These are phyloP conservation scores for Phoma sp. DNA, from an alignment of 2,329 filamentous ascomycete genomes.

Conservation along the genomic window DNA sequence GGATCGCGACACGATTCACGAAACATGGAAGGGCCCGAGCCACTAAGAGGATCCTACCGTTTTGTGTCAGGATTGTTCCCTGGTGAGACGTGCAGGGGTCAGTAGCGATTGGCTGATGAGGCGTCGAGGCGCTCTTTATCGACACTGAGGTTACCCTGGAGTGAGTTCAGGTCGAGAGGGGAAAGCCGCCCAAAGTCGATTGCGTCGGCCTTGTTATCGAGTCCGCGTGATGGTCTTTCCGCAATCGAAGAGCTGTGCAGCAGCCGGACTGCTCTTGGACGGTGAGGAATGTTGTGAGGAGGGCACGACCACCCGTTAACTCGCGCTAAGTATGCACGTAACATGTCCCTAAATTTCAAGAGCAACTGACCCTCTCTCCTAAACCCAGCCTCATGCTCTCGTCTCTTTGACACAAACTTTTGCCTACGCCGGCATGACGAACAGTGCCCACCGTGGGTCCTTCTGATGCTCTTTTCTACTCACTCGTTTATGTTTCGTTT, in stretches of 20 bases:
- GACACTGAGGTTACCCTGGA: slow-evolving; percentile 8
- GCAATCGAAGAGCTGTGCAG: slow-evolving; percentile 12
- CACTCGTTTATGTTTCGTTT: slow-evolving; percentile 39
- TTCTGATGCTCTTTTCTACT: slow-evolving; percentile 35
- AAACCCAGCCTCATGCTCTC: slow-evolving; percentile 33
- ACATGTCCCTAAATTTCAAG: slow-evolving; percentile 22
- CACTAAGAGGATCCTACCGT: slow-evolving; percentile 17
- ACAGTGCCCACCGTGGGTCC: slow-evolving; percentile 35
- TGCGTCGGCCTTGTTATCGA: slow-evolving; percentile 5
- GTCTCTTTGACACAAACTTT: slow-evolving; percentile 23
- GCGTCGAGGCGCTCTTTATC: slow-evolving; percentile 15
- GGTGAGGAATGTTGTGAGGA: slow-evolving; percentile 14
- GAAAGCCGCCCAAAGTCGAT: slow-evolving; percentile 1
- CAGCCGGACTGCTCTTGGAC: slow-evolving; percentile 6
- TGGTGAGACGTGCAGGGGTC: slow-evolving; percentile 19
- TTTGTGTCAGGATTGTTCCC: slow-evolving; percentile 20
- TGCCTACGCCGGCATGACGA: slow-evolving; percentile 39
- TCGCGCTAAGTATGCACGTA: slow-evolving; percentile 17
- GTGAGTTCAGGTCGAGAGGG: slow-evolving; percentile 4
- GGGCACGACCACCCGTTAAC: slow-evolving; percentile 14
- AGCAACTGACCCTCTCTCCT: slow-evolving; percentile 24
- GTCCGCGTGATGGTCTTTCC: slow-evolving; percentile 1
- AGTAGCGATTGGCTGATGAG: slow-evolving; percentile 19
- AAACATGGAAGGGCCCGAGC: slow-evolving; percentile 16
- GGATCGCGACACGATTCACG: slow-evolving; percentile 1